Base-by-base conservation (phyloP, 257 asterid genomes). In the Pogostemon cablin region DNA sequence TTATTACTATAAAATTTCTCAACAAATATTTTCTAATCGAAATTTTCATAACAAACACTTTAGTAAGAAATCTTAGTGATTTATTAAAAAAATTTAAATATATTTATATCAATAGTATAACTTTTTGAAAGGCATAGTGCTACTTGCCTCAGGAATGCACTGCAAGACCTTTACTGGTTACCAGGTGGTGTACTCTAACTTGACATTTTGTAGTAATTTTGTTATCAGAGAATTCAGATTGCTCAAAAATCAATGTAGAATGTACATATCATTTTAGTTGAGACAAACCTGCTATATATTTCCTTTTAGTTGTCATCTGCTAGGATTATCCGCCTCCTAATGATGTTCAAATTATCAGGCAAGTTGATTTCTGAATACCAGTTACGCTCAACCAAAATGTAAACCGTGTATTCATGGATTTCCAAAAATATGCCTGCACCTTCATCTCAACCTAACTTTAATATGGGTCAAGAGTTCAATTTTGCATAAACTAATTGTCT, bases 261-360 rank as follows among this genome's bases (percentile, higher is more conserved):
- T 68, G 62, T 56, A 43, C 42, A 59, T 62, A n/a, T 69, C 53
- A 60, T 66, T 68, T 46, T 54, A 72, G 25, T 79, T 79, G 70
- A 20, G 25, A 76, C 40, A 43, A 65, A 59, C 72, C 58, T 71
- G 44, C 43, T 42, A 55, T 79, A 20, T 20, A 77, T 73, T 69
- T 68, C 44, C 74, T 63, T 61, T 59, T 71, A 93, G 98, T 79
- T 93, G 72, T 93, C 97, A 74, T 88, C 96, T 15, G 25, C 25
- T 20, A 20, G 25, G 25, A 20, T 20, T 20, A 76, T 81, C 97
- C 96, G 62, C 77, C 85, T 68, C 92, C 90, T 77, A 85, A 90
- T 78, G 84, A 96, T 72, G 96, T 20, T 20, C 87, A 75, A 75
- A 93, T 97, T 4, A 88, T 88, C 96, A 93, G 95, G 98, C 81